These are phyloP conservation scores for Cucurbita ficifolia DNA, from an alignment of 306 rosid species.

Conservation along the genomic window DNA sequence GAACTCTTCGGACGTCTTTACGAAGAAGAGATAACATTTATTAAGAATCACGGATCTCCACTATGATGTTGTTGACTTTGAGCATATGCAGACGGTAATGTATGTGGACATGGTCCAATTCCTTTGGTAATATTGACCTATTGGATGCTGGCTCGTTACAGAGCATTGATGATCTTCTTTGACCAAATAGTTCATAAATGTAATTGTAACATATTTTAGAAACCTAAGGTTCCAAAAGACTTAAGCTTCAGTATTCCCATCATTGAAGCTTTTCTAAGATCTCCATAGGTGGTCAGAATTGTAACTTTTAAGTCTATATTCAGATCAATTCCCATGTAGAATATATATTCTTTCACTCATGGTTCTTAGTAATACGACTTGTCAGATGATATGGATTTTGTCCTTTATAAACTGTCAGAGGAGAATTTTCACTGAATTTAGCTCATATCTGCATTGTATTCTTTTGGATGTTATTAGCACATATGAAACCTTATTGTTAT, in stretches of 20 bases:
- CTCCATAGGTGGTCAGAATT: background rate
- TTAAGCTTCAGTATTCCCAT: background rate
- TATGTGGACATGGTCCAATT: background rate
- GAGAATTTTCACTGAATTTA: background rate
- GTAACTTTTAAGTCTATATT: background rate
- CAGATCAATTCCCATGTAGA: background rate
- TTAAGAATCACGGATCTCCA: background rate
- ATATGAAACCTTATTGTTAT: background rate
- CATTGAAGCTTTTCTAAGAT: background rate
- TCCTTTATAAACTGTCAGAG: background rate
- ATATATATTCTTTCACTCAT: background rate
- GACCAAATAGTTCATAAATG: background rate
- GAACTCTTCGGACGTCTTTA: constrained; percentile 60
- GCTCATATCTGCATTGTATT: background rate
- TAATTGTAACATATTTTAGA: background rate
- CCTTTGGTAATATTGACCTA: background rate
- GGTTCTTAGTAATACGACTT: background rate
- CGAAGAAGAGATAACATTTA: constrained; percentile 47
- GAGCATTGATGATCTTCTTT: background rate
- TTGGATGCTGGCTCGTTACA: background rate
- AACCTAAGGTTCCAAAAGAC: background rate
- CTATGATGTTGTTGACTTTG: too few species aligned
- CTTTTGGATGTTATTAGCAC: background rate
- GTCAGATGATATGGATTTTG: background rate
- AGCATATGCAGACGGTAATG: background rate